These are phyloP conservation scores for Thielaviopsis euricoi DNA, from an alignment of 2,329 filamentous ascomycete species.

Conservation along the genomic window DNA sequence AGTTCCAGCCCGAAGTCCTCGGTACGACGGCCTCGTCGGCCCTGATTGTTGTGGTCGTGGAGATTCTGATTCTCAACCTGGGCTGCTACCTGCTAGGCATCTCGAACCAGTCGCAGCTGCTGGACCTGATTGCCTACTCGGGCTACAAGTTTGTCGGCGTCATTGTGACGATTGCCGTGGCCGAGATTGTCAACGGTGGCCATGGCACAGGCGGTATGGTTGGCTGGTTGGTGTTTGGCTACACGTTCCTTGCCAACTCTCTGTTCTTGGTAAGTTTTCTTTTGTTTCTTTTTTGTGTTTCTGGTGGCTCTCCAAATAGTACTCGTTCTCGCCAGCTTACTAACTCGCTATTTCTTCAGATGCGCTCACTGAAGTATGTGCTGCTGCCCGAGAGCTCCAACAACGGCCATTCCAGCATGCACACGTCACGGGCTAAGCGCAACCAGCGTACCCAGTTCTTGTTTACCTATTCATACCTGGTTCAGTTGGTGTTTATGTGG, in stretches of 20 bases:
- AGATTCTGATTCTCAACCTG: conserved; percentile 79
- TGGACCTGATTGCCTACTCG: conserved; percentile 88
- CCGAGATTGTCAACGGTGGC: conserved; percentile 61
- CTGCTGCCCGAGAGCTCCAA: conserved; percentile 68
- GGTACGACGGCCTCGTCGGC: conserved; percentile 78
- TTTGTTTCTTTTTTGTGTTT: no score
- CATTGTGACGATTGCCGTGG: conserved; percentile 69
- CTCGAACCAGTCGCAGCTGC: conserved; percentile 79
- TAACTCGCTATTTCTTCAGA: conserved; percentile 38
- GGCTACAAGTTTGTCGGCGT: conserved; percentile 98
- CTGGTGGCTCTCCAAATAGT: no score
- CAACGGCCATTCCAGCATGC: conserved; percentile 44
- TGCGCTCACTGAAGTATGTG: conserved; percentile 90
- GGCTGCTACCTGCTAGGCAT: conserved; percentile 90
- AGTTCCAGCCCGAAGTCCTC: conserved; percentile 86
- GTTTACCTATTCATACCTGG: conserved; percentile 84
- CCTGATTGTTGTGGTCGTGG: conserved; percentile 65
- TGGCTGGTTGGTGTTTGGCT: conserved; percentile 76
- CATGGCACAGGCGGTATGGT: conserved; percentile 75
- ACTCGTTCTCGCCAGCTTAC: no score
- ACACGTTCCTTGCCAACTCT: conserved; percentile 86
- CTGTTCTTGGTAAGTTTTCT: conserved; percentile 62
- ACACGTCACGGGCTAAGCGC: conserved; percentile 62
- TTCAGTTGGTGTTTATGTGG: conserved; percentile 95
- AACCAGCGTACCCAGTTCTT: conserved; percentile 82